phyloP scores from a whole-genome alignment of 108 stramenopile species.

The Conticribra guillardii region DNA sequence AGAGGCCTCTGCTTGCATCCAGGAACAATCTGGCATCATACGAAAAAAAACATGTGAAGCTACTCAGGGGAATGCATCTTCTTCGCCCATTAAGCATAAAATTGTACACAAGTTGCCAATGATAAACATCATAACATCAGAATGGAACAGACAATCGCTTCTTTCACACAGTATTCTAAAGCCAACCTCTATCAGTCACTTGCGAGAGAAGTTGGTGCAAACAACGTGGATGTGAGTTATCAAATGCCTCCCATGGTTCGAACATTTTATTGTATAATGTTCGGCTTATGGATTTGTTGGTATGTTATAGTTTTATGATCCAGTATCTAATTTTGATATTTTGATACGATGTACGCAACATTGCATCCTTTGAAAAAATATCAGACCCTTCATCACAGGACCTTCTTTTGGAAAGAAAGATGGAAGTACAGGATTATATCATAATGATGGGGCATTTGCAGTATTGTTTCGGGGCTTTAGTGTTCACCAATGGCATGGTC shows the following conservation, averaged over 20 bases:
- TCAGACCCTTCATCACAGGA: slow-evolving; percentile 46
- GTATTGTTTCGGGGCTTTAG: slow-evolving; percentile 1
- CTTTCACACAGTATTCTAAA: slow-evolving; percentile 25
- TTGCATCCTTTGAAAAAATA: neutral
- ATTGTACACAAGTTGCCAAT: slow-evolving; percentile 11
- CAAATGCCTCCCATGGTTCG: too few relatives aligned
- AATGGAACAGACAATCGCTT: slow-evolving; percentile 18
- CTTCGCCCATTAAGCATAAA: neutral
- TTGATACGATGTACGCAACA: neutral
- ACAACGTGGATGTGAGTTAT: slow-evolving; percentile 55
- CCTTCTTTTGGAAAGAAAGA: slow-evolving; percentile 29
- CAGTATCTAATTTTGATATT: too few relatives aligned
- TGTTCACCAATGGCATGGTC: too few relatives aligned
- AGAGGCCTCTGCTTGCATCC: neutral
- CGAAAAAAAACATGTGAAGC: too few relatives aligned
- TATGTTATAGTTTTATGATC: too few relatives aligned
- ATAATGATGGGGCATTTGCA: slow-evolving; percentile 52
- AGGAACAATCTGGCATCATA: neutral
- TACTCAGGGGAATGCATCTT: neutral
- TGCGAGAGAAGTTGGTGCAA: slow-evolving; percentile 47
- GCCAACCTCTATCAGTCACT: slow-evolving; percentile 30
- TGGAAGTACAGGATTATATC: slow-evolving; percentile 5
- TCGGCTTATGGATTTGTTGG: too few relatives aligned
- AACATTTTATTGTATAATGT: slow-evolving; percentile 4
- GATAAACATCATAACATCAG: slow-evolving; percentile 45